Evolutionary conservation across 768 basidiomycete species (phyloP).

Genomic region (Gelatoporia subvermispora): DNA sequence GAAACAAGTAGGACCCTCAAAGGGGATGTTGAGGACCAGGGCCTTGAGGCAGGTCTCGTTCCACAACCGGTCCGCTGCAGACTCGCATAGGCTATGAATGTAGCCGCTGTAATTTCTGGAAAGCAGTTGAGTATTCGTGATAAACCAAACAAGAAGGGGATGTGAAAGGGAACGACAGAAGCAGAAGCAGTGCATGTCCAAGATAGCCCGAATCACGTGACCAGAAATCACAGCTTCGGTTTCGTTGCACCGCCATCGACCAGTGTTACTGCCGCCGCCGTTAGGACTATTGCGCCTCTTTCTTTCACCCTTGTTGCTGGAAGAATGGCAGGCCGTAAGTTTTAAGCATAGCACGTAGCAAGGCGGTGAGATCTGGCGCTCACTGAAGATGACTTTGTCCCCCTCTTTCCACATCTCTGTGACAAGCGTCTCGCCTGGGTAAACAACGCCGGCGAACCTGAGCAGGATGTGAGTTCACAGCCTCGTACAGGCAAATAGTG

Average conservation of each 20-base stretch:
- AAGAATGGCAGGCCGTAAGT: too few relatives aligned
- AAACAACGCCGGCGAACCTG: slow-evolving; percentile 87
- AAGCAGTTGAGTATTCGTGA: too few relatives aligned
- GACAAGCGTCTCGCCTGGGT: slow-evolving; percentile 90
- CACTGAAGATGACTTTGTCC: slow-evolving; percentile 85
- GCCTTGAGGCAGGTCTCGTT: too few relatives aligned
- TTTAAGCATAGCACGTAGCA: background rate
- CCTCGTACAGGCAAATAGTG: background rate
- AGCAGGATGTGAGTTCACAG: background rate
- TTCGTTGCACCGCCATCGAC: slow-evolving; percentile 38
- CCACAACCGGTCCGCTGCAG: too few relatives aligned
- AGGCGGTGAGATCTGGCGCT: slow-evolving; percentile 28
- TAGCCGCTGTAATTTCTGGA: too few relatives aligned
- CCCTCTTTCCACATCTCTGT: slow-evolving; percentile 99
- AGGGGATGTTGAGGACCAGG: too few relatives aligned
- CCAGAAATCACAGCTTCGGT: slow-evolving; percentile 54
- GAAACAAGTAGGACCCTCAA: too few relatives aligned
- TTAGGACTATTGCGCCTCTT: slow-evolving; percentile 62
- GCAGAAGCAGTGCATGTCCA: background rate
- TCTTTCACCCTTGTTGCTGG: slow-evolving; percentile 88
- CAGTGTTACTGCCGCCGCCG: slow-evolving; percentile 80
- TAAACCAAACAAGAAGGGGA: too few relatives aligned
- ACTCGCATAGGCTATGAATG: too few relatives aligned
- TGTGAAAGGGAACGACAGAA: too few relatives aligned
- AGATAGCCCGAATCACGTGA: background rate